Conservation (phyloP, 2,329 filamentous ascomycete genomes). For the Xylariaceae sp. region DNA sequence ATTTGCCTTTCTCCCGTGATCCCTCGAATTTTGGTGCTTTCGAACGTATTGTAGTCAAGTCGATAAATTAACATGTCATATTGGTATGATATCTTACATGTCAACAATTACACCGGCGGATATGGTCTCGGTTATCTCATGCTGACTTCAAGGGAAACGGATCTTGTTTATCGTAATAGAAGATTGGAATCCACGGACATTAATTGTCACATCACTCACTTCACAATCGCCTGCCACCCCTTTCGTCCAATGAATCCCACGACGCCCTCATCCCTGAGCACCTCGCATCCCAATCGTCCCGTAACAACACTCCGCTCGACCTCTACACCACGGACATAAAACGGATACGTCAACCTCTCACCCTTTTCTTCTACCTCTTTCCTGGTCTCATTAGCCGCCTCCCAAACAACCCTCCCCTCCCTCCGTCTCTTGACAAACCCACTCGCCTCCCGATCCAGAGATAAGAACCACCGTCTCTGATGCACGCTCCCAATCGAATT, state of each 20-base stretch:
- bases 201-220: slow-evolving; percentile 21
- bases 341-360: slow-evolving; percentile 41
- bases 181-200: not conserved
- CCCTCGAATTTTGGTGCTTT: too few species aligned
- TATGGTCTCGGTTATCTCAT: too few species aligned
- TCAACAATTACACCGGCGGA: too few species aligned
- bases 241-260: slow-evolving; percentile 50
- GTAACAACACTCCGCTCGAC: slow-evolving; percentile 63
- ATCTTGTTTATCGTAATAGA: too few species aligned
- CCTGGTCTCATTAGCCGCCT: not conserved
- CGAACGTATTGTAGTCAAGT: too few species aligned
- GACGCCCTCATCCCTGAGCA: slow-evolving; percentile 58
- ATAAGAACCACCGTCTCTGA: slow-evolving; percentile 62
- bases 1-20: not conserved
- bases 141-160: too few species aligned
- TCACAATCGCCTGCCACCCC: slow-evolving; percentile 51
- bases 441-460: slow-evolving; percentile 53
- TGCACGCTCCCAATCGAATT: slow-evolving; percentile 64
- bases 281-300: slow-evolving; percentile 52
- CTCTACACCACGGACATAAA: slow-evolving; percentile 56
- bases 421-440: slow-evolving; percentile 46
- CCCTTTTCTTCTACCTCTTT: slow-evolving; percentile 13
- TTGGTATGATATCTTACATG: too few species aligned
- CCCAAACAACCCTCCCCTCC: slow-evolving; percentile 26
- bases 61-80: too few species aligned